A percentile compares a stretch with the other conserved stretches of the same genome.
phyloP scores from a whole-genome alignment of 192 early-diverging fungal genomes.

The Fimicolochytrium jonesii region DNA sequence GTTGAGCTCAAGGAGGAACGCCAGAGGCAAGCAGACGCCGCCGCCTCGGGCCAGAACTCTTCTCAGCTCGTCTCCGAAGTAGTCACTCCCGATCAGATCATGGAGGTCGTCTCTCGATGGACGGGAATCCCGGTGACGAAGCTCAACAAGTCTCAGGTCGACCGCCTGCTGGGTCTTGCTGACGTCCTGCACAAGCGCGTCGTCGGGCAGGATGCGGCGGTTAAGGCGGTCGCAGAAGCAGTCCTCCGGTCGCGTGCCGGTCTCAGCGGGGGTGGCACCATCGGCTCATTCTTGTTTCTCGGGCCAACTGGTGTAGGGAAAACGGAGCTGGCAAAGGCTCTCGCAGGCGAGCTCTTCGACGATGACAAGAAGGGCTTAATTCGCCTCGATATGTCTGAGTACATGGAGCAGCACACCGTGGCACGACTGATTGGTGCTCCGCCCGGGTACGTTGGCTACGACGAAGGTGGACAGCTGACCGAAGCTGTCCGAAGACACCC shows the following conservation, averaged over 20 bases:
- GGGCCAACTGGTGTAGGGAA: slow-evolving; percentile 98
- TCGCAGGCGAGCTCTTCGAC: slow-evolving; percentile 84
- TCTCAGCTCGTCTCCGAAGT: slow-evolving; percentile 72
- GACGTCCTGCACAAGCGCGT: slow-evolving; percentile 80
- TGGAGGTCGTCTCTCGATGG: slow-evolving; percentile 91
- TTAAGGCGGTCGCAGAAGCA: slow-evolving; percentile 87
- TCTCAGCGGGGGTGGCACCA: slow-evolving; percentile 68
- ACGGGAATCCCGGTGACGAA: slow-evolving; percentile 94
- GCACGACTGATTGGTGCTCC: slow-evolving; percentile 91
- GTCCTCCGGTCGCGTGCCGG: slow-evolving; percentile 88
- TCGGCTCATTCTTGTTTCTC: slow-evolving; percentile 92
- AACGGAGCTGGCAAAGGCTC: slow-evolving; percentile 55
- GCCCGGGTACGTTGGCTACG: slow-evolving; percentile 95
- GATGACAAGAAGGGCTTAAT: slow-evolving; percentile 95
- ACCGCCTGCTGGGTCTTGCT: slow-evolving; percentile 75
- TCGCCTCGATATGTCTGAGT: slow-evolving; percentile 99
- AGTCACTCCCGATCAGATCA: slow-evolving; percentile 88
- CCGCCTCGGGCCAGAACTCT: slow-evolving; percentile 23
- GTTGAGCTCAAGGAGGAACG: slow-evolving; percentile 62
- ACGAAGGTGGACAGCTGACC: slow-evolving; percentile 94
- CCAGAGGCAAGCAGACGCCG: slow-evolving; percentile 45
- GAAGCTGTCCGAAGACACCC: slow-evolving; percentile 88
- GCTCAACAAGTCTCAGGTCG: slow-evolving; percentile 80
- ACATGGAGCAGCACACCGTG: slow-evolving; percentile 87
- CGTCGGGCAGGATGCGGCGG: slow-evolving; percentile 88